A percentile compares a stretch with the other conserved stretches of the same genome.
Conservation (phyloP, 2,329 filamentous ascomycete genomes). For the Chaetomium strumarium region DNA sequence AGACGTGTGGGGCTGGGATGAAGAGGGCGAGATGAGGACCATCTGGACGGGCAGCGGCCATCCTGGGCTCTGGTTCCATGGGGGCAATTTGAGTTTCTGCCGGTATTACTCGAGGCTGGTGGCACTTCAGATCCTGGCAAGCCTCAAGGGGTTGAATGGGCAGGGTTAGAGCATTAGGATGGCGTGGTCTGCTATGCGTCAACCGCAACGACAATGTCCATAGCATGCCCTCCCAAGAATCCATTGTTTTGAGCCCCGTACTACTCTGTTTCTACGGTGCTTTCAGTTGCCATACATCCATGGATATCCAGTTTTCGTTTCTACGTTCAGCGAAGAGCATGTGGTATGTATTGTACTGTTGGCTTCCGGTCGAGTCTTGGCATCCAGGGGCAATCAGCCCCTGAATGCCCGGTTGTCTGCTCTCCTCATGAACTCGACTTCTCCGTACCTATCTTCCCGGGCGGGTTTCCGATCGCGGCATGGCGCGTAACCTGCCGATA, state of each 20-base stretch:
- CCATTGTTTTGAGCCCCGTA: too few species aligned
- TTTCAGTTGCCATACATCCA: too few species aligned
- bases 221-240: too few species aligned
- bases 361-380: neutral
- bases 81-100: conserved; percentile 58
- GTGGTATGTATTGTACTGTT: neutral
- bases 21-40: conserved; percentile 49
- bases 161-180: neutral
- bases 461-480: too few species aligned
- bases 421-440: too few species aligned
- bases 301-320: too few species aligned
- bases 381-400: neutral
- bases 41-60: conserved; percentile 58
- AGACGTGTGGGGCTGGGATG: conserved; percentile 58
- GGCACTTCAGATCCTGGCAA: conserved; percentile 48
- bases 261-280: too few species aligned
- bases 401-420: neutral
- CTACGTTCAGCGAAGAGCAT: too few species aligned
- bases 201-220: too few species aligned
- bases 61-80: conserved; percentile 61
- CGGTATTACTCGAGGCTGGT: conserved; percentile 53
- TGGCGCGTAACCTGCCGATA: too few species aligned
- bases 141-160: conserved; percentile 28
- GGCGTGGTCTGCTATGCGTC: too few species aligned
- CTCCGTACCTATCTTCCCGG: too few species aligned